phyloP scores from a whole-genome alignment of 257 asterid species.

The Salvia hispanica region DNA sequence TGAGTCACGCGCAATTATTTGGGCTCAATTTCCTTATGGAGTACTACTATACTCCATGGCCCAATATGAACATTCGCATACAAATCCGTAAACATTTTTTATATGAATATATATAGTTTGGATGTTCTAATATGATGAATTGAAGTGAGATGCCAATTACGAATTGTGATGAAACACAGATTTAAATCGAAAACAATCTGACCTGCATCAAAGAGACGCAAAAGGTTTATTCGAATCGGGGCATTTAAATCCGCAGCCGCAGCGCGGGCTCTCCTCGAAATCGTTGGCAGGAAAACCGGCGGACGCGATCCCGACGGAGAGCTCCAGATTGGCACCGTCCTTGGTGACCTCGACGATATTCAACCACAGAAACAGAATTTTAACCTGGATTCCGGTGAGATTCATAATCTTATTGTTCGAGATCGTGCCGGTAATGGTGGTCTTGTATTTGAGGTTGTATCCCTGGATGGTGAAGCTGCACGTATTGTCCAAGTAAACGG shows the following conservation, averaged over 20 bases:
- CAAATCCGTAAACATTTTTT: no score
- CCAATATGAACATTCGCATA: no score
- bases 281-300: conserved; percentile 54
- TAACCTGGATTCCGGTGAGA: conserved; percentile 70
- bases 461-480: conserved; percentile 67
- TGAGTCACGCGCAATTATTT: neutral
- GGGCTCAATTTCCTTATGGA: no score
- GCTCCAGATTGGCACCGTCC: conserved; percentile 45
- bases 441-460: conserved; percentile 62
- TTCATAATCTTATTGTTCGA: conserved; percentile 40
- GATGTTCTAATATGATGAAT: no score
- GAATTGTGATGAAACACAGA: no score
- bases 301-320: conserved; percentile 74
- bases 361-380: conserved; percentile 62
- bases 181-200: no score
- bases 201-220: conserved; percentile 29
- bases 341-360: conserved; percentile 55
- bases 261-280: conserved; percentile 69
- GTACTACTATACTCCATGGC: no score
- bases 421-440: conserved; percentile 57
- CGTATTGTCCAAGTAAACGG: conserved; percentile 43
- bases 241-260: conserved; percentile 77
- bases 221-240: conserved; percentile 3
- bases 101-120: no score
- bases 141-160: no score